Conservation (phyloP, 164 flowering plant species). For the Aristolochia fimbriata region DNA sequence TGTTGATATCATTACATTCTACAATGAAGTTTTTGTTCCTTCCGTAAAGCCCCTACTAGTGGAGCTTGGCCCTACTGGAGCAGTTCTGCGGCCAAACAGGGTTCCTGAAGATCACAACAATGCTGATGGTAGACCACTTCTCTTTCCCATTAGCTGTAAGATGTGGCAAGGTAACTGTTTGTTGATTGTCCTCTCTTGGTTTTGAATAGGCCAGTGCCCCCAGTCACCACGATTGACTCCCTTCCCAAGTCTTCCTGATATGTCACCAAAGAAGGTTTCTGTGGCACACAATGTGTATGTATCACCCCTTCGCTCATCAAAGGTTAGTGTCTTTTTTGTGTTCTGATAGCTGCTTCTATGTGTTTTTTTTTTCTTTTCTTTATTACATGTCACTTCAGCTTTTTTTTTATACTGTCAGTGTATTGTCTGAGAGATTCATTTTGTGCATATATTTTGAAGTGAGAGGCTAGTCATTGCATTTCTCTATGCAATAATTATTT, state of each 20-base stretch:
- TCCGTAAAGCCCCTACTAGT: constrained; percentile 71
- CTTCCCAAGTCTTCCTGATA: constrained; percentile 91
- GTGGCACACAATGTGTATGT: constrained; percentile 90
- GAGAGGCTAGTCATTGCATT: no score
- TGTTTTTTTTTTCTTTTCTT: no score
- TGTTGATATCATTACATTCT: constrained; percentile 83
- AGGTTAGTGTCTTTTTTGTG: constrained; percentile 36
- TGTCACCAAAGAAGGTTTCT: constrained; percentile 99
- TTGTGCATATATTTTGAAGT: no score
- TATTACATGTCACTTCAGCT: no score
- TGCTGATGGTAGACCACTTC: constrained; percentile 34
- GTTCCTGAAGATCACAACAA: constrained; percentile 40
- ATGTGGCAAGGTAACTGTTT: not conserved
- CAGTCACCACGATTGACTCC: constrained; percentile 65
- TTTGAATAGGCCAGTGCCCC: constrained; percentile 56
- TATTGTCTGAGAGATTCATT: no score
- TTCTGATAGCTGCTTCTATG: not conserved
- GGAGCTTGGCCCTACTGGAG: constrained; percentile 65
- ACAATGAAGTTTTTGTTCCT: constrained; percentile 84
- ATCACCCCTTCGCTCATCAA: constrained; percentile 87
- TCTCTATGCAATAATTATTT: no score
- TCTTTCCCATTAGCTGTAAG: not conserved
- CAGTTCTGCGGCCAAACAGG: constrained; percentile 24
- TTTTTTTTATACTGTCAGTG: no score
- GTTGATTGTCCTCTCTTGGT: constrained; percentile 1